Evolutionary conservation across 1,139 yeast genomes (phyloP), one percentile per base, ranked within the genome.

Genomic region (Sugiyamaella castrensis): DNA sequence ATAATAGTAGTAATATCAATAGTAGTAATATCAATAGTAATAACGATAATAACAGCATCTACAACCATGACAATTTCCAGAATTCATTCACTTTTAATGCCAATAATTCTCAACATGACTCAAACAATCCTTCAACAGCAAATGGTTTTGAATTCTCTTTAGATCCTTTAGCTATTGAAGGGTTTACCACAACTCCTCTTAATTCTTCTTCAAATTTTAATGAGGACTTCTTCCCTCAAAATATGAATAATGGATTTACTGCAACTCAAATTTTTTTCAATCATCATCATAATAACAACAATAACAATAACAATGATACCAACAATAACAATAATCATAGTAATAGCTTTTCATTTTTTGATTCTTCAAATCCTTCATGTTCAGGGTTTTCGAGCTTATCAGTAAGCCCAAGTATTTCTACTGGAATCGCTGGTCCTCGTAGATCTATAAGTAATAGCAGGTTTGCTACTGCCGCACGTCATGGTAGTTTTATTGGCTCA

Each of bases 71-170:
- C 12, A 37, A 19, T 19, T 27, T 12, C 2, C 37, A 28, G 13
- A 42, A 41, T 37, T 37, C 40, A 16, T 31, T 19, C 46, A 37
- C 40, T 24, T 40, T 43, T 32, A 34, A 37, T 16, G 36, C 41
- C 35, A 27, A 16, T 33, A 39, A 24, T 26, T 13, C 12, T 29
- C 31, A 28, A 29, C 16, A 8, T 36, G 12, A 32, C 31, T 19
- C 43, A n/a, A 12, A 26, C 28, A 37, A 15, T 16, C 12, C n/a
- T 19, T 9, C 46, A 27, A 16, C 30, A 33, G 49, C 41, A 31
- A 57, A 55, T 40, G 64, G 57, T 29, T 63, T 63, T 46, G 60
- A 63, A 49, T 63, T 63, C 52, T 54, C 57, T 13, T 51, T 63
- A 29, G 67, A 19, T 19, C 24, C 24, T 19, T 19, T 19, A 19